Evolutionary conservation across 2,329 filamentous ascomycete species (phyloP), one percentile per base, ranked within the genome.

Genomic region (Fusarium pilosicola): DNA sequence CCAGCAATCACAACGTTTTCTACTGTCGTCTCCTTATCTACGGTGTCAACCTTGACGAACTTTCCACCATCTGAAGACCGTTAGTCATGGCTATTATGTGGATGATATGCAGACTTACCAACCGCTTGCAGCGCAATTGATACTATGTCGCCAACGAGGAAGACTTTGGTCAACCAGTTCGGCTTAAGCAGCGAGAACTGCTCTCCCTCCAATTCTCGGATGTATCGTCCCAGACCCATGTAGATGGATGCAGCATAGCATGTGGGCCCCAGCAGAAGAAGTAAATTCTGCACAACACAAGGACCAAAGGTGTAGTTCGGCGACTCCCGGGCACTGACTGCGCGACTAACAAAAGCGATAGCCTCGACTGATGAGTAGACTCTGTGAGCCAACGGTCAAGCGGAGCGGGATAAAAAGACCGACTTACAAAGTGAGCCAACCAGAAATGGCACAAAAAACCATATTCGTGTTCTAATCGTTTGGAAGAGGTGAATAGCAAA

Each of bases 211-310:
- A 64, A 20, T 17, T 36, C 11, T 42, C 20, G 15, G 20, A 64
- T 64, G 12, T 36, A 49, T 10, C 61, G 61, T 11, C 61, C 61
- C 9, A 64, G 38, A 13, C 41, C 14, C 55, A 64, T 64, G n/a
- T 64, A 64, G 15, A 64, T 64, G 4, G 61, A 39, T 18, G 55
- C 38, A n/a, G 61, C 26, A 28, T 32, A 60, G 55, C 61, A 64
- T 11, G 61, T 60, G 10, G 61, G 61, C 18, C 61, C 61, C 15
- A 64, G 30, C 38, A 64, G 61, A 4, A 64, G 38, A 26, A 64
- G 38, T 17, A 28, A 8, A 26, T 42, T 42, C 17, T 60, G 61
- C 4, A 64, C 3, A 20, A 64, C 18, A 34, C 28, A 64, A 13
- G 42, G 14, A 34, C 20, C 38, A 20, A 51, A 36, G 7, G 38